Evolutionary conservation across 208 protist genomes (phyloP), one percentile per base, ranked within the genome.

Genomic region (Willaertia magna): DNA sequence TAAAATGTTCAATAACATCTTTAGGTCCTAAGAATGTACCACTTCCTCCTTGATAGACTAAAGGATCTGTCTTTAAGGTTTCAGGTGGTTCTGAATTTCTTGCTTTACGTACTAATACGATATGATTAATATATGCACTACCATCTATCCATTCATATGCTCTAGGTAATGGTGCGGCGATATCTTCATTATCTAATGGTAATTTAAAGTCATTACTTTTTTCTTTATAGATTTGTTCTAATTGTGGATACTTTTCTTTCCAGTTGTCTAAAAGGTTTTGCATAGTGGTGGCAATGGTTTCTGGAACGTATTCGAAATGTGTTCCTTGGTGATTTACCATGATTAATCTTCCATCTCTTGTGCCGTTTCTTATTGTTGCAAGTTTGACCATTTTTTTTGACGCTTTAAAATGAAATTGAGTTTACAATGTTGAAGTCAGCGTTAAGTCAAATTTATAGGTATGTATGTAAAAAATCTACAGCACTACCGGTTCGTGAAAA

Each of bases 111-210:
- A 83, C 78, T 34, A 83, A n/a, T 12, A 83, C 78, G 55, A 83
- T 42, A 55, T 83, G 78, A 42, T 83, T 83, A 40, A 83, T 83
- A 42, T 83, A 83, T 6, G 78, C 78, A 83, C 46, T 55, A 26
- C 78, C 78, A 83, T 83, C 78, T n/a, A 83, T 83, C 78, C 78
- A 83, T 83, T 83, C 78, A 83, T 83, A 83, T 14, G 78, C 44
- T 49, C 78, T 47, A 42, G 78, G 78, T 4, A 83, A n/a, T 18
- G 78, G 78, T 26, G 46, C 12, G 7, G 22, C 18, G 1, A 55
- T 43, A n/a, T 76, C 4, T 44, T 3, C 6, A 49, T 47, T 42
- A 42, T 55, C 40, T 43, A 34, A 39, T n/a, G 20, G 0, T 55
- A 39, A 11, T 48, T n/a, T 20, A 18, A n/a, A n/a, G n/a, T 55